Evolutionary conservation across 495 filamentous ascomycete species (phyloP), one percentile per base, ranked within the genome.

Genomic region (Tuber brumale): DNA sequence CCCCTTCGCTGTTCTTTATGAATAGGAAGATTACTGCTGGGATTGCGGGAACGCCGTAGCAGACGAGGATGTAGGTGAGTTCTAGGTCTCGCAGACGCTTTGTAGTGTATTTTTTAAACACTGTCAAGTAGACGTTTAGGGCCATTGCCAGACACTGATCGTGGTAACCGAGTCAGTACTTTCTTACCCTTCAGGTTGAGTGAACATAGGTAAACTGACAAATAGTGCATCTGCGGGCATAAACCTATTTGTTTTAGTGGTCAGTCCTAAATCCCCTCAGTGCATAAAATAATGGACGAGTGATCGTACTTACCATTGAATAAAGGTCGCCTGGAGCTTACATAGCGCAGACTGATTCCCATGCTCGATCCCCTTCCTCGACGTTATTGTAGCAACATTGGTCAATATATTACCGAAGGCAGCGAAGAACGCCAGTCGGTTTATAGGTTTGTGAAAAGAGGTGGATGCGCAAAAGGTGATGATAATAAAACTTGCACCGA

Each of bases 121-220:
- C 94, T 23, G 93, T 95, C 31, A 96, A 85, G 81, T 92, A 93
- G 76, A 97, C 93, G 81, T 97, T 97, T 75, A 91, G 86, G 3
- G 93, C 92, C 94, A 97, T 97, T 71, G 91, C 91, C 70, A 95
- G 85, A 48, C 87, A 88, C 88, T 83, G 75, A 76, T 66, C 16
- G 14, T 19, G 57, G 16, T 31, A 44, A 48, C 57, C 23, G 48
- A 70, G 75, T 71, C 18, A 72, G 37, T 14, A 72, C 10, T 27
- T 46, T 72, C 41, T 51, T 18, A 23, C 4, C 31, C 31, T 37
- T 48, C 7, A 71, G 39, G 57, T 42, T 35, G 12, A 35, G 23
- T 16, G n/a, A 76, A 44, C 27, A 69, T 70, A 35, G 39, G 45
- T 35, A 71, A 19, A 48, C 72, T 14, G 57, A 72, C 73, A 46